Base-by-base conservation (phyloP, 1,284 basidiomycete genomes). In the Caloboletus inedulis region DNA sequence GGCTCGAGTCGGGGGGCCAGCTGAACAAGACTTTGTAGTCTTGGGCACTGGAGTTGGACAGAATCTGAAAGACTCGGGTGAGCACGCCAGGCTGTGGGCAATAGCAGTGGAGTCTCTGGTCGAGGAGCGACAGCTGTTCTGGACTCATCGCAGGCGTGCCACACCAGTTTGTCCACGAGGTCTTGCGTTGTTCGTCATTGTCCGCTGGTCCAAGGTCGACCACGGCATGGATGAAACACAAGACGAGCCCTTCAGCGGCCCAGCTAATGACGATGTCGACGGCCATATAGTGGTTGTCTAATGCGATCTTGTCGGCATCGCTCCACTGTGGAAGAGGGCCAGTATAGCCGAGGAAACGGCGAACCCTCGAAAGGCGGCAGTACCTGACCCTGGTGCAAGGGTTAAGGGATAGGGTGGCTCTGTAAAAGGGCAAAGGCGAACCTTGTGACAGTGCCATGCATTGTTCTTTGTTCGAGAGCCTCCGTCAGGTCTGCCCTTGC, bases 141-240 rank as follows among this genome's bases (percentile, higher is more conserved):
- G 65, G 51, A 62, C 64, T 66, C 78, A 89, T 78, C 54, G 66
- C 69, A 6, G 80, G 84, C 0, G 91, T 93, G 50, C 94, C 94
- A 69, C 95, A 98, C 87, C 90, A 97, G 69, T 97, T 98, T 10
- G 91, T 82, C 95, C 95, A 98, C 34, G 79, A 75, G 2, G 88
- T 87, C 71, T 89, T 89, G 64, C 80, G 69, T 45, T 73, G 69
- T 64, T 87, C 83, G 69, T 96, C 89, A 64, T 94, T 94, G 77
- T 97, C 94, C 1, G 72, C 71, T n/a, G 86, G 81, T n/a, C 74
- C 75, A 47, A 88, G 78, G 74, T 90, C 87, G 50, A 82, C 81
- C 52, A 89, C 85, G 29, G 94, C 91, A 65, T 99, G 95, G 59
- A 98, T 89, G 77, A 99, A 99, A 65, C 93, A 95, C 14, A 99